Evolutionary conservation across 352 stramenopile species (phyloP).

Genomic region (Phytophthora foliorum): DNA sequence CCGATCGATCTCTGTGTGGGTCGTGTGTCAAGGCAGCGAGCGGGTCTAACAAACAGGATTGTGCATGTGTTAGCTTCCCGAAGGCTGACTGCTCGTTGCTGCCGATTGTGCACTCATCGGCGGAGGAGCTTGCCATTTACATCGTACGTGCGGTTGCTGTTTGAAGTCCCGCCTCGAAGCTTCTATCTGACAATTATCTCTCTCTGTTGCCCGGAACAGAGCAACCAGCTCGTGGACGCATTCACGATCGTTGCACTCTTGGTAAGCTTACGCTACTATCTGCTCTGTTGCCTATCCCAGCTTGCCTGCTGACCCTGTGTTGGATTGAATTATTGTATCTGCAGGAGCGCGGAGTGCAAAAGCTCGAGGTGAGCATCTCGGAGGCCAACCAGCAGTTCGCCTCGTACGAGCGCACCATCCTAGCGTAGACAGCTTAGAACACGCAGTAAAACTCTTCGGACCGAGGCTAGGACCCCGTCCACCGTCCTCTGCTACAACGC

Average conservation of each 20-base stretch:
- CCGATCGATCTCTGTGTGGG: neutral
- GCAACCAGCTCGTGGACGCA: slow-evolving; percentile 87
- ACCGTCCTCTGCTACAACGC: slow-evolving; percentile 24
- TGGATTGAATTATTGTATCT: neutral
- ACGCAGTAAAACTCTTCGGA: neutral
- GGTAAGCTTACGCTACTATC: slow-evolving; percentile 31
- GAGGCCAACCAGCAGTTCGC: slow-evolving; percentile 94
- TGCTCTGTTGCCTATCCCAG: neutral
- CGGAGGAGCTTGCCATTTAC: slow-evolving; percentile 97
- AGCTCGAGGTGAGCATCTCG: slow-evolving; percentile 95
- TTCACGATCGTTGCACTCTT: slow-evolving; percentile 85
- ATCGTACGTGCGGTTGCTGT: slow-evolving; percentile 66
- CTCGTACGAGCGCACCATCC: slow-evolving; percentile 80
- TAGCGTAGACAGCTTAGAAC: slow-evolving; percentile 42
- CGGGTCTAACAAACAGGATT: neutral
- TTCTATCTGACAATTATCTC: neutral
- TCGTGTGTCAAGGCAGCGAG: neutral
- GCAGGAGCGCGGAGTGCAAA: slow-evolving; percentile 80
- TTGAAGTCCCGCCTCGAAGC: neutral
- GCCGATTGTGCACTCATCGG: slow-evolving; percentile 97
- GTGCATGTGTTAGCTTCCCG: slow-evolving; percentile 81
- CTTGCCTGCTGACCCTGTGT: neutral
- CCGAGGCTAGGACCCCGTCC: slow-evolving; percentile 22
- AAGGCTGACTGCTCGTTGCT: slow-evolving; percentile 95
- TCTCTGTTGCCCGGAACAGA: slow-evolving; percentile 47